These are phyloP conservation scores for Zymoseptoria crescenta DNA, from an alignment of 2,329 filamentous ascomycete genomes.

Conservation along the genomic window DNA sequence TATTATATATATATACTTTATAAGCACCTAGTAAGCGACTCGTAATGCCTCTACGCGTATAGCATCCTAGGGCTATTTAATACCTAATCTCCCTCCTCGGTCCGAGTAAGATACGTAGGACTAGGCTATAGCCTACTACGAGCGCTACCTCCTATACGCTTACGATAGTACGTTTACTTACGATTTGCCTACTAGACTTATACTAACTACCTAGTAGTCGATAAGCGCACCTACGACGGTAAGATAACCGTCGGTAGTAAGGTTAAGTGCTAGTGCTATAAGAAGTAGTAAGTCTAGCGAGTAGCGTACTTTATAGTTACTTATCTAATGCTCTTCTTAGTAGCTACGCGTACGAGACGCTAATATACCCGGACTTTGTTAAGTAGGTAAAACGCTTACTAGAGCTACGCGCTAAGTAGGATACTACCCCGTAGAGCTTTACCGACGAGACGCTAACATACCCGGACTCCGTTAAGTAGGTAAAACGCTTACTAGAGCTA, in stretches of 20 bases:
- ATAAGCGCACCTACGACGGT: background rate
- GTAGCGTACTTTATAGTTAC: no score
- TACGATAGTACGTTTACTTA: background rate
- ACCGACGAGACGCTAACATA: background rate
- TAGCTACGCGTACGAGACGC: no score
- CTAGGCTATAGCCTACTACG: background rate
- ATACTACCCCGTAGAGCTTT: background rate
- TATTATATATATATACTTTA: background rate
- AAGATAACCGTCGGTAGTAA: background rate
- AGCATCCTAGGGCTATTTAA: background rate
- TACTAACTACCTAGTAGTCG: background rate
- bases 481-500: background rate
- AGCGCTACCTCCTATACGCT: background rate
- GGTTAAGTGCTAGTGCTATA: background rate
- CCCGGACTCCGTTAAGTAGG: background rate
- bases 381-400: background rate
- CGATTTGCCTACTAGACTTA: background rate
- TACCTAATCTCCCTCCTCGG: no score
- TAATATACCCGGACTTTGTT: background rate
- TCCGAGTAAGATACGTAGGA: no score
- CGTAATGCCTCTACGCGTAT: background rate
- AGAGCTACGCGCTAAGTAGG: background rate
- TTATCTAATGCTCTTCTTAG: no score
- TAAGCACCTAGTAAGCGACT: background rate
- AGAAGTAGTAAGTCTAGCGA: no score